phyloP scores from a whole-genome alignment of 192 early-diverging fungal species.

The Coemansia erecta region DNA sequence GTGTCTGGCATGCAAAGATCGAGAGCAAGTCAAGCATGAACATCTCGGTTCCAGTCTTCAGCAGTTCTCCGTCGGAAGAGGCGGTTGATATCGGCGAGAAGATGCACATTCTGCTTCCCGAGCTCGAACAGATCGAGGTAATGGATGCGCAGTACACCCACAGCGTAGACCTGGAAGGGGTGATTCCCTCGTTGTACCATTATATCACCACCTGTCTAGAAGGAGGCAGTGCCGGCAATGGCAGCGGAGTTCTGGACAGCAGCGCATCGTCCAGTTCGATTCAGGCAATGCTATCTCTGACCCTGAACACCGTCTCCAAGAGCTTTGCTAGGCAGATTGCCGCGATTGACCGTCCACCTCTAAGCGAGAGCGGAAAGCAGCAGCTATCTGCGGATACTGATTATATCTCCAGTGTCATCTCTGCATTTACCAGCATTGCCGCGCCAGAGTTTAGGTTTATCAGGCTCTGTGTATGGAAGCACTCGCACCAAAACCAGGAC shows the following conservation, averaged over 20 bases:
- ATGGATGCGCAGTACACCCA: conserved; percentile 34
- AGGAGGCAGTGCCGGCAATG: background rate
- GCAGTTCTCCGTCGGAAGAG: conserved; percentile 47
- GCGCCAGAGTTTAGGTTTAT: conserved; percentile 24
- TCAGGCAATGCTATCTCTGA: conserved; percentile 32
- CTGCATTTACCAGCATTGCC: conserved; percentile 16
- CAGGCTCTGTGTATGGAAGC: conserved; percentile 1
- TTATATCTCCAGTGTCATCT: conserved; percentile 38
- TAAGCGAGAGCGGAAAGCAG: conserved; percentile 20
- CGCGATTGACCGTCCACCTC: conserved; percentile 17
- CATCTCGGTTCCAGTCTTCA: conserved; percentile 33
- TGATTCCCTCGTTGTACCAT: conserved; percentile 16
- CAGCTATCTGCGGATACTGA: conserved; percentile 40
- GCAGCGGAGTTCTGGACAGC: background rate
- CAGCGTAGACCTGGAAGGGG: conserved; percentile 6
- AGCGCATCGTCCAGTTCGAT: conserved; percentile 13
- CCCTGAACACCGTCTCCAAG: conserved; percentile 21
- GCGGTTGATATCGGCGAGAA: conserved; percentile 49
- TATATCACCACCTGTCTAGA: conserved; percentile 12
- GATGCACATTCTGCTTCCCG: conserved; percentile 46
- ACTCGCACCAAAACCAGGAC: background rate
- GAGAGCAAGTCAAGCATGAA: conserved; percentile 39
- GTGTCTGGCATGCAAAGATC: conserved; percentile 23
- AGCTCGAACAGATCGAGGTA: conserved; percentile 44
- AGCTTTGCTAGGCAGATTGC: conserved; percentile 22